A percentile compares a stretch with the other conserved stretches of the same genome.
Conservation (phyloP, 2,329 filamentous ascomycete species). For the Fusarium armeniacum region DNA sequence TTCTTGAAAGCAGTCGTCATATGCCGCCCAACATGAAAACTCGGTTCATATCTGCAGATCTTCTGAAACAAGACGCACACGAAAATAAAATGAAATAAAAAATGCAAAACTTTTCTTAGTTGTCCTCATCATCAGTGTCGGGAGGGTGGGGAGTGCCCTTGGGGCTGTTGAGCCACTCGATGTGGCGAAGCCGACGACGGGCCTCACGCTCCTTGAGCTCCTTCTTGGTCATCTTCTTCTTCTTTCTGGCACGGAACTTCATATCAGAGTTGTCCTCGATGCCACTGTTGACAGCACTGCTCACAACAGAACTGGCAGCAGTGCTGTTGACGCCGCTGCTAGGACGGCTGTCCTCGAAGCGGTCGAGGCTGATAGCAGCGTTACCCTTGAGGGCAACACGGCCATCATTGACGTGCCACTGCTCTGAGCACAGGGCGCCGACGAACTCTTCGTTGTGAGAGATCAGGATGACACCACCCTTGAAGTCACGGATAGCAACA, state of each 20-base stretch:
- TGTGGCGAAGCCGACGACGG: conserved; percentile 86
- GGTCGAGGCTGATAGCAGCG: conserved; percentile 79
- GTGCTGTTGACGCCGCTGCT: conserved; percentile 69
- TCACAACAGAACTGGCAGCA: conserved; percentile 68
- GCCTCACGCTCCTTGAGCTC: conserved; percentile 95
- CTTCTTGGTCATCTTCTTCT: conserved; percentile 99
- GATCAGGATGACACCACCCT: conserved; percentile 98
- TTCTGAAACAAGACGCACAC: conserved; percentile 17
- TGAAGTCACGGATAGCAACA: conserved; percentile 98
- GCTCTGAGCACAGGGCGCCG: conserved; percentile 92
- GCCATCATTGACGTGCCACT: conserved; percentile 94
- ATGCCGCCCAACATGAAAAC: conserved; percentile 23
- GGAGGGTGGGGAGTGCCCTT: conserved; percentile 84
- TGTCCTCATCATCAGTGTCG: conserved; percentile 83
- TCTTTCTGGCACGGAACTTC: conserved; percentile 91
- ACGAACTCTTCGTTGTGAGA: conserved; percentile 99
- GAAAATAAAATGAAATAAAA: conserved; percentile 9
- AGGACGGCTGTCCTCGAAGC: conserved; percentile 86
- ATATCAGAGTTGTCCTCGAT: conserved; percentile 82
- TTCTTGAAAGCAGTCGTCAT: conserved; percentile 19
- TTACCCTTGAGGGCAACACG: conserved; percentile 87
- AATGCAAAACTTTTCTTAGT: conserved; percentile 38
- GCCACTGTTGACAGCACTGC: conserved; percentile 79
- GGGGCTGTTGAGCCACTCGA: conserved; percentile 85
- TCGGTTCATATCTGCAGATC: conserved; percentile 25